Percentiles rank a stretch among this genome's conserved stretches.
These are phyloP conservation scores for Canna indica DNA, from an alignment of 176 grass and related monocot genomes.

Conservation along the genomic window DNA sequence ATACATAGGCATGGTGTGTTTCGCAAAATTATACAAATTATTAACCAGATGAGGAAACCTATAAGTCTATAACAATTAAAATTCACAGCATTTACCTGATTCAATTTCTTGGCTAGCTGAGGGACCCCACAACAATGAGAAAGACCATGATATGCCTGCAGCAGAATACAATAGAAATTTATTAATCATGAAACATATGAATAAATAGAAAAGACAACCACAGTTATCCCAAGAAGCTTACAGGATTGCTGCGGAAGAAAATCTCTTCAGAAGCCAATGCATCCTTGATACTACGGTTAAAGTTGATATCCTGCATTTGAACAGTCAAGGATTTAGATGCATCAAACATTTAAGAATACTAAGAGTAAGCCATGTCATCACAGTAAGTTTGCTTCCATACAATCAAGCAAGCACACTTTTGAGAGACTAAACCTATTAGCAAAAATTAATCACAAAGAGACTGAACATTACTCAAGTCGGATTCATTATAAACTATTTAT, in stretches of 20 bases:
- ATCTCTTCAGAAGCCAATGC: slow-evolving; percentile 78
- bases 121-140: slow-evolving; percentile 83
- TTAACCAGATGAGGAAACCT: no score
- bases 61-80: slow-evolving; percentile 5
- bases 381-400: no score
- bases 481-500: no score
- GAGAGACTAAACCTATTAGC: no score
- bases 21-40: not conserved
- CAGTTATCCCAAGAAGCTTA: slow-evolving; percentile 21
- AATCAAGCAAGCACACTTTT: no score
- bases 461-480: no score
- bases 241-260: slow-evolving; percentile 74
- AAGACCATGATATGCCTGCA: slow-evolving; percentile 88
- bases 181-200: not conserved
- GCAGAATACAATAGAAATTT: slow-evolving; percentile 15
- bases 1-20: slow-evolving; percentile 5
- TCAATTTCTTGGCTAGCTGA: slow-evolving; percentile 94
- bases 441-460: no score
- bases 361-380: no score
- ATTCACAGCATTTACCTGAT: slow-evolving; percentile 39
- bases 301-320: slow-evolving; percentile 69
- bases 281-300: slow-evolving; percentile 84
- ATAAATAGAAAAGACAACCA: slow-evolving; percentile 15
- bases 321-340: not conserved
- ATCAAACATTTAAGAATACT: not conserved